Conservation (phyloP, 2,329 filamentous ascomycete genomes). For the Verticillium longisporum region DNA sequence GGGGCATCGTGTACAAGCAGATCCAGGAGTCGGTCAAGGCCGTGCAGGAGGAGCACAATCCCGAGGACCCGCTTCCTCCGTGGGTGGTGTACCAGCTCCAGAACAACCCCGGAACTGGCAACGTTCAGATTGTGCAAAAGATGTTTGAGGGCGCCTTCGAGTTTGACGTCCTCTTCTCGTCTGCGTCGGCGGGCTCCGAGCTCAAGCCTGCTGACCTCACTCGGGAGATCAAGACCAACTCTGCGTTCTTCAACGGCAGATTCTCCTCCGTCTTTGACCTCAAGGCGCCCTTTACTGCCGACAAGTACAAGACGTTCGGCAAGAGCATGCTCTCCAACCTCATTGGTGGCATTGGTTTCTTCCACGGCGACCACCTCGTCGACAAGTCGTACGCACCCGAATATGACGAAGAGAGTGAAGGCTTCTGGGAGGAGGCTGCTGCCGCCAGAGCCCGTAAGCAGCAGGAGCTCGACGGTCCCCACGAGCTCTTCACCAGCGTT, state of each 20-base stretch:
- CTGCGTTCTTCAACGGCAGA: conserved; percentile 63
- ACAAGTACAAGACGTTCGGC: conserved; percentile 71
- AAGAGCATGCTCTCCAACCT: conserved; percentile 92
- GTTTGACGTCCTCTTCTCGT: conserved; percentile 81
- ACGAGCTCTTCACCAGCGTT: conserved; percentile 83
- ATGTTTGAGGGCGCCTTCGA: conserved; percentile 85
- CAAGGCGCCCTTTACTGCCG: conserved; percentile 66
- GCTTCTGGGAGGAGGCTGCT: conserved; percentile 89
- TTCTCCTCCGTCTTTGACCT: conserved; percentile 69
- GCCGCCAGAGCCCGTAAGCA: conserved; percentile 64
- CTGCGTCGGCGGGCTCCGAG: conserved; percentile 46
- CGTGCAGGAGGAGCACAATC: conserved; percentile 40
- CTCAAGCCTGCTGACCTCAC: conserved; percentile 58
- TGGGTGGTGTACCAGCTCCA: conserved; percentile 77
- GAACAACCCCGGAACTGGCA: conserved; percentile 64
- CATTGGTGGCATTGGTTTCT: conserved; percentile 90
- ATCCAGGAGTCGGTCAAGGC: conserved; percentile 43
- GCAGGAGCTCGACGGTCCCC: conserved; percentile 70
- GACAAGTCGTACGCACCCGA: conserved; percentile 88
- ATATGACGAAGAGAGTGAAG: conserved; percentile 91
- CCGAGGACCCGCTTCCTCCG: conserved; percentile 67
- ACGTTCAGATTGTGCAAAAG: conserved; percentile 85
- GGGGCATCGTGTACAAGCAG: conserved; percentile 53
- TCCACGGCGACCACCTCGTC: conserved; percentile 80
- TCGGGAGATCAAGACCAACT: conserved; percentile 58